phyloP scores from a whole-genome alignment of 2,329 filamentous ascomycete genomes.

The Colletotrichum sojae region DNA sequence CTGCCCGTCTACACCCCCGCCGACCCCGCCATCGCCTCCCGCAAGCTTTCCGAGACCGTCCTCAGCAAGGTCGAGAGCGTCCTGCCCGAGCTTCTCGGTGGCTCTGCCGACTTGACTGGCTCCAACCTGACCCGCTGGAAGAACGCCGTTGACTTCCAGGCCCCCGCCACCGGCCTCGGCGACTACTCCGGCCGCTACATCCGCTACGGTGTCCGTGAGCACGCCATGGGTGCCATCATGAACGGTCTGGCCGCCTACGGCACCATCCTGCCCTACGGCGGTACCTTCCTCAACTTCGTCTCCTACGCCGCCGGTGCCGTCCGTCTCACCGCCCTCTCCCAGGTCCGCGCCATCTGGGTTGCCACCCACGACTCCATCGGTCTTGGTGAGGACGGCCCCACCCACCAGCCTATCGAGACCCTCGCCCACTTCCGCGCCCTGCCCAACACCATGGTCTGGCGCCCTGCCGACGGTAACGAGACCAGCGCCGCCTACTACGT shows the following conservation, averaged over 20 bases:
- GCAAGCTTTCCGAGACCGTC: constrained; percentile 96
- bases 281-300: constrained; percentile 99
- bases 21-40: constrained; percentile 88
- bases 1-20: constrained; percentile 91
- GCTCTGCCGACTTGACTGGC: constrained; percentile 96
- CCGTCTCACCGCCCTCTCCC: constrained; percentile 92
- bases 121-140: constrained; percentile 99
- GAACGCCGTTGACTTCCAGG: constrained; percentile 97
- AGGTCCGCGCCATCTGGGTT: constrained; percentile 92
- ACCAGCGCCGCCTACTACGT: constrained; percentile 98
- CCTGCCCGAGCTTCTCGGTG: constrained; percentile 92
- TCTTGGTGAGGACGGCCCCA: constrained; percentile 98
- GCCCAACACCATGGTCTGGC: constrained; percentile 99
- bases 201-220: constrained; percentile 92
- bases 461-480: constrained; percentile 98
- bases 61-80: constrained; percentile 87
- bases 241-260: constrained; percentile 97
- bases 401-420: constrained; percentile 99
- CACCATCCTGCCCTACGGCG: constrained; percentile 91
- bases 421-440: constrained; percentile 98
- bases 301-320: constrained; percentile 97
- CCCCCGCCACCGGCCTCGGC: constrained; percentile 86
- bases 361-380: constrained; percentile 99
- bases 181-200: constrained; percentile 93
- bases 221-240: constrained; percentile 92